Base-by-base conservation (phyloP, 257 asterid species). In the Solanum rostratum region DNA sequence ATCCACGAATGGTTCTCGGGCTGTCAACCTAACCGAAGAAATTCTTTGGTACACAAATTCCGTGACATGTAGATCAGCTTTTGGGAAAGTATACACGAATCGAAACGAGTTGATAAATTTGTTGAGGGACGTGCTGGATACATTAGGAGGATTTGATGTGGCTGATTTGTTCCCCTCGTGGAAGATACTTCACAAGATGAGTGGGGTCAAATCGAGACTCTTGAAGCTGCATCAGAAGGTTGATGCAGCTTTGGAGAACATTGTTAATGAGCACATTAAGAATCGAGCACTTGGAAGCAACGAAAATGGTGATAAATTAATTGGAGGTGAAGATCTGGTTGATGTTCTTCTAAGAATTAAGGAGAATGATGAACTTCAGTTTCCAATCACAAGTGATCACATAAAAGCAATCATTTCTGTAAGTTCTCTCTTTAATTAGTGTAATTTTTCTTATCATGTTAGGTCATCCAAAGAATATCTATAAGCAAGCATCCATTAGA, bases 121-220 rank as follows among this genome's bases (percentile, higher is more conserved):
- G 43, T 1, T 83, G 12, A 20, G 18, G 41, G 49, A 85, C 29
- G 79, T 43, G 3, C 5, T 79, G 24, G 49, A 30, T 1, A 16
- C 66, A 14, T 22, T 59, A 9, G 63, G 68, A 5, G 91, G 89
- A 14, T 68, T 85, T 27, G 82, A 73, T n/a, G 54, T 88, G 30
- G 27, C 85, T 14, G 90, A 88, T 82, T 22, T 88, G 19, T 88
- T 78, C 33, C 90, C 90, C 0, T 85, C 88, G 0, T 11, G 46
- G 45, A 82, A 80, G 16, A 37, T 88, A 11, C 52, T 88, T 1
- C 52, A 76, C 22, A 29, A 37, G 7, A 16, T 88, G 10, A 81
- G 90, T 29, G 59, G 84, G 3, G 73, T 49, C 7, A 73, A 59
- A 45, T 79, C 33, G 2, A 66, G 6, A 27, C 11, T 86, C 50